Percentiles rank a stretch among this genome's conserved stretches.
Evolutionary conservation across 257 asterid genomes (phyloP).

Genomic region (Sherardia arvensis): DNA sequence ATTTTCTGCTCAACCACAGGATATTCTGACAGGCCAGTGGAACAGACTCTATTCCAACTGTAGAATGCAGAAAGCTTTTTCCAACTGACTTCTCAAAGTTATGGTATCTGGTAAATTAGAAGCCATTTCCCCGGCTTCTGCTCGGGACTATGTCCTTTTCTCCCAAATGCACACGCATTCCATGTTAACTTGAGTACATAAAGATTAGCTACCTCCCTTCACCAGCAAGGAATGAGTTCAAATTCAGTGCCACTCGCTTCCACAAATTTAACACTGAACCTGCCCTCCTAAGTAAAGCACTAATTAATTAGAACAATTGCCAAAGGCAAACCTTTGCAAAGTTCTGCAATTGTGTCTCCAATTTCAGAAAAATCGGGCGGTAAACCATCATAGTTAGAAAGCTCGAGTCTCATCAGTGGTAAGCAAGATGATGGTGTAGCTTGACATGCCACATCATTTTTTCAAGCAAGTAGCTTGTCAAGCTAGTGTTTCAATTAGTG

Average conservation of each 20-base stretch:
- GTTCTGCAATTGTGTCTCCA: not conserved
- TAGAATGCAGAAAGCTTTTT: conserved; percentile 70
- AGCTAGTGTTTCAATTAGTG: no score
- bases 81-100: conserved; percentile 90
- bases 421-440: no score
- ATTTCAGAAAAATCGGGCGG: not conserved
- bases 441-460: no score
- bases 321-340: not conserved
- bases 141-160: conserved; percentile 80
- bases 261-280: not conserved
- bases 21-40: conserved; percentile 30
- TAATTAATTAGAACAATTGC: not conserved
- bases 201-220: not conserved
- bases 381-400: not conserved
- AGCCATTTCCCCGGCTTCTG: conserved; percentile 85
- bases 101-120: conserved; percentile 88
- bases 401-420: not conserved
- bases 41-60: conserved; percentile 56
- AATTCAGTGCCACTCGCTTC: not conserved
- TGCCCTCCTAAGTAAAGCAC: not conserved
- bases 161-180: not conserved
- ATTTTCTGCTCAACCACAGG: conserved; percentile 43
- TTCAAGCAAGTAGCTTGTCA: no score
- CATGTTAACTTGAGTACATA: not conserved
- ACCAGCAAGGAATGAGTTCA: not conserved